Percentiles rank a stretch among this genome's conserved stretches.
These are phyloP conservation scores for Xanthoconium separans DNA, from an alignment of 1,284 basidiomycete genomes.

Conservation along the genomic window DNA sequence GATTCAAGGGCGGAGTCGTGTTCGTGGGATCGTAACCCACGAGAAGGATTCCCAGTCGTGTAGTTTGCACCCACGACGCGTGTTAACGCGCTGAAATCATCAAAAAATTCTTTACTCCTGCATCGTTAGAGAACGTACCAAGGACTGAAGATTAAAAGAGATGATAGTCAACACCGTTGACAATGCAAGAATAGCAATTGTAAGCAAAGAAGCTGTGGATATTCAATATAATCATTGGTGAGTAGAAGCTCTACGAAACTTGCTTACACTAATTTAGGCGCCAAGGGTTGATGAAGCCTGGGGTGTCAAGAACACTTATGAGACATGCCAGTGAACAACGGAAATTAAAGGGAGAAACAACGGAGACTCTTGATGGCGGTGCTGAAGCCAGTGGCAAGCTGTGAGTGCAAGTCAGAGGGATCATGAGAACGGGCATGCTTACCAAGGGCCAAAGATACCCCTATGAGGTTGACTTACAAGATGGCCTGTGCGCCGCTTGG, in stretches of 20 bases:
- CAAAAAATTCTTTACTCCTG: slow-evolving; percentile 34
- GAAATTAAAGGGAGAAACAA: not conserved
- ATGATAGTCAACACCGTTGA: not conserved
- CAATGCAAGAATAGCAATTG: not conserved
- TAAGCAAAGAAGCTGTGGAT: not conserved
- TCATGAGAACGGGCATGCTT: not conserved
- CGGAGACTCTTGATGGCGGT: too few relatives aligned
- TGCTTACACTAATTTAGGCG: not conserved
- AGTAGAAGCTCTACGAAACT: not conserved
- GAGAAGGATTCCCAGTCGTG: slow-evolving; percentile 31
- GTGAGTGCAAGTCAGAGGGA: not conserved
- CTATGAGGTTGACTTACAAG: not conserved
- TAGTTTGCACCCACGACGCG: slow-evolving; percentile 42
- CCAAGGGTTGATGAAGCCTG: not conserved
- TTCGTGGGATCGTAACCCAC: slow-evolving; percentile 47
- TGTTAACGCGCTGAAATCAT: slow-evolving; percentile 45
- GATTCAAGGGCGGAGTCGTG: slow-evolving; percentile 59
- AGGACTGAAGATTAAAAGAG: slow-evolving; percentile 1
- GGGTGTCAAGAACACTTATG: not conserved
- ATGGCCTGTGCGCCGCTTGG: not conserved
- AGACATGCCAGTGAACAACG: not conserved
- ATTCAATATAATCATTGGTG: not conserved
- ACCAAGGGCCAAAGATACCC: not conserved
- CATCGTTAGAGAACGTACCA: slow-evolving; percentile 7
- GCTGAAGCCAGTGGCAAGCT: too few relatives aligned